A percentile compares a stretch with the other conserved stretches of the same genome.
phyloP scores from a whole-genome alignment of 495 filamentous ascomycete genomes.

The Penicillium paradoxum region DNA sequence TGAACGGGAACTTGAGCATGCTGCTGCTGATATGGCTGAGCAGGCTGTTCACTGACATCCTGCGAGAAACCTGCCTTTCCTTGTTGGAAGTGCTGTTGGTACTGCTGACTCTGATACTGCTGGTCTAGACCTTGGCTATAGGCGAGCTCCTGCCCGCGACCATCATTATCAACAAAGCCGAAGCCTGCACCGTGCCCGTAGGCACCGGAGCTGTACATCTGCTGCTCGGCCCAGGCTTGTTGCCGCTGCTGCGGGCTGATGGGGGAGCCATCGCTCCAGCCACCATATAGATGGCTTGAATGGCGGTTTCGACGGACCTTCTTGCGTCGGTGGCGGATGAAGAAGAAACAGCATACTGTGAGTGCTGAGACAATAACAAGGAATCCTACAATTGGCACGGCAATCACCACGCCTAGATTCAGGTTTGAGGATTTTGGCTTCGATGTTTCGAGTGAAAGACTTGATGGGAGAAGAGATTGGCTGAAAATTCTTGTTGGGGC shows the following conservation, averaged over 20 bases:
- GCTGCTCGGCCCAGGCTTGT: slow-evolving; percentile 19
- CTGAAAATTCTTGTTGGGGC: slow-evolving; percentile 43
- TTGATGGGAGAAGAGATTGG: slow-evolving; percentile 35
- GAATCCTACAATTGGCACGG: slow-evolving; percentile 42
- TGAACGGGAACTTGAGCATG: neutral
- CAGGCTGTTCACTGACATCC: slow-evolving; percentile 6
- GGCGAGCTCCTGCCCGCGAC: slow-evolving; percentile 15
- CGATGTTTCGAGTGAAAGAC: slow-evolving; percentile 23
- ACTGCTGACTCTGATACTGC: neutral
- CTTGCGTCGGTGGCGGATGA: slow-evolving; percentile 35
- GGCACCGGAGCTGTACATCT: slow-evolving; percentile 1
- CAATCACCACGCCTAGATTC: slow-evolving; percentile 42
- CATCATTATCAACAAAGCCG: slow-evolving; percentile 27
- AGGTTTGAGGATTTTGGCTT: slow-evolving; percentile 18
- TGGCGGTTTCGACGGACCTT: slow-evolving; percentile 18
- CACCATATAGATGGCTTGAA: slow-evolving; percentile 21
- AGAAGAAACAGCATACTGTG: slow-evolving; percentile 34
- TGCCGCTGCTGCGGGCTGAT: slow-evolving; percentile 15
- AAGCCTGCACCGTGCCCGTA: slow-evolving; percentile 19
- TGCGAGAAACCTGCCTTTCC: slow-evolving; percentile 5
- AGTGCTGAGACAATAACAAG: slow-evolving; percentile 27
- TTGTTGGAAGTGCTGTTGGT: slow-evolving; percentile 1
- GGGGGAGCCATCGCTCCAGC: slow-evolving; percentile 25
- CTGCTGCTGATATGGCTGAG: neutral
- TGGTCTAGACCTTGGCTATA: slow-evolving; percentile 4